Evolutionary conservation across 805 yeast genomes (phyloP).

Genomic region (Ogataea zsoltii): DNA sequence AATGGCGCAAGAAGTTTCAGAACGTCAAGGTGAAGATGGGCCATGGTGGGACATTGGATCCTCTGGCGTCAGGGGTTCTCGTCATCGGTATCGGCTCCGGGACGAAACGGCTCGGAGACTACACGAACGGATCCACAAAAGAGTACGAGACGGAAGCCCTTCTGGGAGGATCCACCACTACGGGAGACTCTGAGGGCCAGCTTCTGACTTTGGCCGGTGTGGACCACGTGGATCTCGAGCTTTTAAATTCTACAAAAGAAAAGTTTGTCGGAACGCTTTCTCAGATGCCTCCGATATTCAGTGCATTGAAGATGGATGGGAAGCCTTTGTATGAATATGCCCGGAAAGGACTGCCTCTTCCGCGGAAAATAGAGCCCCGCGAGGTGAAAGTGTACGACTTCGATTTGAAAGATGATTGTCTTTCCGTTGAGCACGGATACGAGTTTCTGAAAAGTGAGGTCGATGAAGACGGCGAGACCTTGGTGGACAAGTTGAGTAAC

Average conservation of each 20-base stretch:
- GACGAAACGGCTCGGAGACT: constrained; percentile 75
- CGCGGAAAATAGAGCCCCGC: constrained; percentile 77
- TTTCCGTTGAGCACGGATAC: constrained; percentile 58
- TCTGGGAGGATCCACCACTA: constrained; percentile 87
- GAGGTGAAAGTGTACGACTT: constrained; percentile 61
- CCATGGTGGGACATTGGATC: constrained; percentile 97
- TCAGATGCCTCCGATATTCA: constrained; percentile 94
- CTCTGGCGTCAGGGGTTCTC: constrained; percentile 90
- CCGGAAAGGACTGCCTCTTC: constrained; percentile 80
- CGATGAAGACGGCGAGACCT: constrained; percentile 49
- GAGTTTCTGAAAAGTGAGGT: constrained; percentile 42
- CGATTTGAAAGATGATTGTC: constrained; percentile 52
- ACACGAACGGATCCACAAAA: constrained; percentile 73
- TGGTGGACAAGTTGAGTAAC: constrained; percentile 38
- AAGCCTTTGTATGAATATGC: constrained; percentile 94
- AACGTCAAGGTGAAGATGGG: constrained; percentile 82
- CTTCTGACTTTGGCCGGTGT: constrained; percentile 58
- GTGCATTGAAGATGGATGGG: constrained; percentile 94
- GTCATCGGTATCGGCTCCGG: constrained; percentile 93
- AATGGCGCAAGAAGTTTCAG: constrained; percentile 52
- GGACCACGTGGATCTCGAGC: constrained; percentile 55
- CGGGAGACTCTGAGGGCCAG: constrained; percentile 92
- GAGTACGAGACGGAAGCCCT: constrained; percentile 82
- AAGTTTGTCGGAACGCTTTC: constrained; percentile 78
- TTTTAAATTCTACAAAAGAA: constrained; percentile 48